phyloP scores from a whole-genome alignment of 495 filamentous ascomycete genomes.

The Melanomma pulvis-pyrius region DNA sequence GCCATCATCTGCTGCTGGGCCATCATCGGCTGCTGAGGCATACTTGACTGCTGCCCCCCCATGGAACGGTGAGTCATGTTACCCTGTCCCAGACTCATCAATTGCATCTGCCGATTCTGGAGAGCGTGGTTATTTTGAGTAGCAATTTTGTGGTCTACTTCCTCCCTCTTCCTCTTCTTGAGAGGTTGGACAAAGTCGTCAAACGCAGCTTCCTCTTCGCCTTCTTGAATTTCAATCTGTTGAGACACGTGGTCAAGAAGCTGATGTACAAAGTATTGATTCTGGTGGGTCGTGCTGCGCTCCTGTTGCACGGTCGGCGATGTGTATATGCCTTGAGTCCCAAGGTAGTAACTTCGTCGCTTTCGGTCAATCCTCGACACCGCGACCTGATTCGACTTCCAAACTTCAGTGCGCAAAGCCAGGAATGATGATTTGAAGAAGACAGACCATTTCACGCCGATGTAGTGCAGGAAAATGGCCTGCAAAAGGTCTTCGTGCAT shows the following conservation, averaged over 20 bases:
- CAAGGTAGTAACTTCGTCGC: constrained; percentile 56
- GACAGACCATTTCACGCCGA: constrained; percentile 64
- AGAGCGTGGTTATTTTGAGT: not conserved
- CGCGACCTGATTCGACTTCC: constrained; percentile 44
- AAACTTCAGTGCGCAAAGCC: constrained; percentile 50
- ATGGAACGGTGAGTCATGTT: not conserved
- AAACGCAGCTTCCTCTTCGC: constrained; percentile 49
- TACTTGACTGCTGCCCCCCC: constrained; percentile 22
- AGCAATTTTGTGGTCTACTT: not conserved
- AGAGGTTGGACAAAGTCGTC: not conserved
- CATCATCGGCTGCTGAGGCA: not conserved
- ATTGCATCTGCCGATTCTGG: constrained; percentile 3
- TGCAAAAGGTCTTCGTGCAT: constrained; percentile 72
- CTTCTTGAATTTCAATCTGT: constrained; percentile 39
- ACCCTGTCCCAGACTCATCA: not conserved
- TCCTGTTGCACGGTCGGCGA: constrained; percentile 42
- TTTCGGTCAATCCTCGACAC: constrained; percentile 52
- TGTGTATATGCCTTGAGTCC: constrained; percentile 18
- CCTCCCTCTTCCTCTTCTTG: not conserved
- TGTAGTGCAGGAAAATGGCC: constrained; percentile 65
- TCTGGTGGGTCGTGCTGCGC: constrained; percentile 49
- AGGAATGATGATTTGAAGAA: constrained; percentile 55
- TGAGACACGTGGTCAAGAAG: constrained; percentile 41
- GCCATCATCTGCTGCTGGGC: not conserved
- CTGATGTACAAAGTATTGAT: constrained; percentile 60